These are phyloP conservation scores for Raddia guianensis DNA, from an alignment of 176 grass and related monocot species.

Conservation along the genomic window DNA sequence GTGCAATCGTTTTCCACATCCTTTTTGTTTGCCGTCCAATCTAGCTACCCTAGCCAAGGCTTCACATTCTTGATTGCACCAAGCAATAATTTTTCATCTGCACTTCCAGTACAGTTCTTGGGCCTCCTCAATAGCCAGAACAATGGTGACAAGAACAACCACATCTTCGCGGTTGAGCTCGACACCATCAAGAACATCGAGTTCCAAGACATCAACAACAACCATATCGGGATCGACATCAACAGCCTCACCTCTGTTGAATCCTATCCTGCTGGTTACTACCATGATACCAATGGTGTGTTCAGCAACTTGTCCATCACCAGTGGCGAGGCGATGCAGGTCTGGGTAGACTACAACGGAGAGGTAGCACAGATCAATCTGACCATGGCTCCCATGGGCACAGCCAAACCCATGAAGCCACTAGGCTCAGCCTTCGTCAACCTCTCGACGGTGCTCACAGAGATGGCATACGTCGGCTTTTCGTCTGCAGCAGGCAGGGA, in stretches of 20 bases:
- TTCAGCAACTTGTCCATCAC: slow-evolving; percentile 1
- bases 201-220: slow-evolving; percentile 36
- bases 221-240: slow-evolving; percentile 39
- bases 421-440: background rate
- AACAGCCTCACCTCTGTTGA: background rate
- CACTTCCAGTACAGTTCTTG: slow-evolving; percentile 17
- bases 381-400: slow-evolving; percentile 17
- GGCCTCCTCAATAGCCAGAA: slow-evolving; percentile 29
- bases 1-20: background rate
- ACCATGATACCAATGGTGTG: background rate
- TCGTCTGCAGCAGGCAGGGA: slow-evolving; percentile 4
- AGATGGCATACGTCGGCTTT: slow-evolving; percentile 25
- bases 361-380: background rate
- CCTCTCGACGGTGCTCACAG: slow-evolving; percentile 24
- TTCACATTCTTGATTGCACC: slow-evolving; percentile 27
- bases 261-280: slow-evolving; percentile 1
- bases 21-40: background rate
- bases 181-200: slow-evolving; percentile 4
- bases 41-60: background rate
- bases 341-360: slow-evolving; percentile 38
- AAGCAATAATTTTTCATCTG: slow-evolving; percentile 3
- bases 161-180: slow-evolving; percentile 34
- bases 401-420: slow-evolving; percentile 26
- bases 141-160: slow-evolving; percentile 7
- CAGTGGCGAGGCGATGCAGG: slow-evolving; percentile 22